phyloP scores from a whole-genome alignment of 306 rosid genomes.

The Luffa aegyptiaca region DNA sequence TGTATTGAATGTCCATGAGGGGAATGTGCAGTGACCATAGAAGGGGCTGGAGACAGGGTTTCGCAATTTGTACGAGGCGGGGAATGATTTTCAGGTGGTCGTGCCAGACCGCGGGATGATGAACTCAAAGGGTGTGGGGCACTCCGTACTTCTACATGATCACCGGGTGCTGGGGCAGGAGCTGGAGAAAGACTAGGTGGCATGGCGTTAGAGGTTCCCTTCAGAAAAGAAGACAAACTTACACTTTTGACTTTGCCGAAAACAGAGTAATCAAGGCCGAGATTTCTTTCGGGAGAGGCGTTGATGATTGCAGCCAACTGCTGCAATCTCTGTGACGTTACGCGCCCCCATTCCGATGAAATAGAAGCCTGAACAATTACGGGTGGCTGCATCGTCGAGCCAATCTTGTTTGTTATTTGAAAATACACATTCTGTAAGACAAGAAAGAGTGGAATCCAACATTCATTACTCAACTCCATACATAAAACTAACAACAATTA shows the following conservation, averaged over 20 bases:
- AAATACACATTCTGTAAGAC: conserved; percentile 58
- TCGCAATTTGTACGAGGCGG: conserved; percentile 35
- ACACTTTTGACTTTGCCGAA: conserved; percentile 76
- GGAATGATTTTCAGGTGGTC: conserved; percentile 24
- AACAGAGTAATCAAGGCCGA: conserved; percentile 58
- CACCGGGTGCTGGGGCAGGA: conserved; percentile 41
- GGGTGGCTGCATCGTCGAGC: conserved; percentile 52
- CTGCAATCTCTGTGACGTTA: conserved; percentile 51
- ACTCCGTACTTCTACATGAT: conserved; percentile 22
- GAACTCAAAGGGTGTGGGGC: conserved; percentile 34
- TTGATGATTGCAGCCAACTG: conserved; percentile 59
- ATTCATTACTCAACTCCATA: not conserved
- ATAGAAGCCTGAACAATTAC: conserved; percentile 66
- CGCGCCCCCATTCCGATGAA: conserved; percentile 34
- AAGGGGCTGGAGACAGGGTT: conserved; percentile 39
- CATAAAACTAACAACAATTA: not conserved
- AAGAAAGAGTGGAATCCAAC: conserved; percentile 6
- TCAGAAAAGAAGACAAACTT: conserved; percentile 50
- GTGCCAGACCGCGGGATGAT: conserved; percentile 18
- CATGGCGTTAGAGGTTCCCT: conserved; percentile 29
- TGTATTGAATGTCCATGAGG: conserved; percentile 21
- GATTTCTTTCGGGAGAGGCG: conserved; percentile 47
- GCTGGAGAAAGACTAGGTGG: conserved; percentile 65
- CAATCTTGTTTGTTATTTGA: conserved; percentile 52
- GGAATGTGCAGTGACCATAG: conserved; percentile 26